phyloP scores from a whole-genome alignment of 2,329 filamentous ascomycete genomes.

The Cladophialophora bantiana region DNA sequence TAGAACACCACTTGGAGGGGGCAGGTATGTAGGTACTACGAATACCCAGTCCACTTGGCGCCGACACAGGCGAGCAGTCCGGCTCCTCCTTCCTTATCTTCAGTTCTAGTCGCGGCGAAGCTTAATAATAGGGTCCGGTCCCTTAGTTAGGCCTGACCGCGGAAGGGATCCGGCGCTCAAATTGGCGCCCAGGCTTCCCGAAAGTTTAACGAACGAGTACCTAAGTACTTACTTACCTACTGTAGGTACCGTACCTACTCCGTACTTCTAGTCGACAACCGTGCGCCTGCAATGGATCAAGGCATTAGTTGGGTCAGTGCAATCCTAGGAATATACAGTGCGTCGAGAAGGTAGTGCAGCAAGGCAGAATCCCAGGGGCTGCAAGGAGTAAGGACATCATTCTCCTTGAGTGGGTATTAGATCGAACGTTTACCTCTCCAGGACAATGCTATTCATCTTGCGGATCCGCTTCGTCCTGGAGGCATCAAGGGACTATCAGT shows the following conservation, averaged over 20 bases:
- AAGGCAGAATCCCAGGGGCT: not conserved
- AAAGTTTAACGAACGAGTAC: not conserved
- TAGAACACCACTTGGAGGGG: no score
- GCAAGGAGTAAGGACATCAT: not conserved
- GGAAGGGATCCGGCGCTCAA: not conserved
- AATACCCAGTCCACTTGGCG: not conserved
- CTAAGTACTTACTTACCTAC: no score
- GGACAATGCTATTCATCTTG: not conserved
- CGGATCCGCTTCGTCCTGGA: not conserved
- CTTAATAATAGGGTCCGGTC: not conserved
- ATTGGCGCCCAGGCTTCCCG: not conserved
- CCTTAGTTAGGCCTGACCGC: not conserved
- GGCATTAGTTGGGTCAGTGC: not conserved
- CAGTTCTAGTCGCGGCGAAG: not conserved
- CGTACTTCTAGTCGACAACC: no score
- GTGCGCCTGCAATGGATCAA: not conserved
- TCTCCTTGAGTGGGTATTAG: not conserved
- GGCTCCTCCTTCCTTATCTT: not conserved
- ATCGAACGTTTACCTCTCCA: not conserved
- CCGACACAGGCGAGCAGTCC: not conserved
- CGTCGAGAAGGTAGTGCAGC: not conserved
- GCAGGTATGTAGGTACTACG: not conserved
- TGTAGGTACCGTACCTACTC: no score
- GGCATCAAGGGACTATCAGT: not conserved
- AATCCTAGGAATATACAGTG: not conserved